Evolutionary conservation across 2,329 filamentous ascomycete genomes (phyloP).

Genomic region (Cryphonectria radicalis): DNA sequence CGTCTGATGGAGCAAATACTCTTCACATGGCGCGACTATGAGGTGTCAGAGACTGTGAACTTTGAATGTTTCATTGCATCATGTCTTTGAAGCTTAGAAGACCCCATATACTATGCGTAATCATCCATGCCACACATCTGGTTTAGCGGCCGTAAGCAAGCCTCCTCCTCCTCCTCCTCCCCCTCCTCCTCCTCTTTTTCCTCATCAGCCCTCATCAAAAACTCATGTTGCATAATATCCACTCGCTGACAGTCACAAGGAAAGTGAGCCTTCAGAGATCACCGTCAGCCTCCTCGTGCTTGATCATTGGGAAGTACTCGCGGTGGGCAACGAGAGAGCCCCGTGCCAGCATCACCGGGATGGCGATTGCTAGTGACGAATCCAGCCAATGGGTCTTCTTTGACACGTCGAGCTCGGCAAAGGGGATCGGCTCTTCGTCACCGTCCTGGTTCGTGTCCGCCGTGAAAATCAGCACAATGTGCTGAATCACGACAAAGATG

Average conservation of each 20-base stretch:
- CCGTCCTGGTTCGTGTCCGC: conserved; percentile 41
- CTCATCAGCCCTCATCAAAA: not conserved
- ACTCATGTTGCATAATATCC: not conserved
- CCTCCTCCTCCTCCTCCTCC: not conserved
- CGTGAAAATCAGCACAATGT: conserved; percentile 52
- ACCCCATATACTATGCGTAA: not conserved
- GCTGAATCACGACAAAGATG: conserved; percentile 52
- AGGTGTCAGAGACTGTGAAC: not conserved
- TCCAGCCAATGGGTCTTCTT: conserved; percentile 42
- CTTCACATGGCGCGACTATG: not conserved
- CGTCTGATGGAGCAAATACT: not conserved
- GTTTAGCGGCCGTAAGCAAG: not conserved
- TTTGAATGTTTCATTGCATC: not conserved
- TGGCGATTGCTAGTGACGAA: conserved; percentile 41
- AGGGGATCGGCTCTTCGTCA: conserved; percentile 31
- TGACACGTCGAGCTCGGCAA: conserved; percentile 40
- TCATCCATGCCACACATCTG: not conserved
- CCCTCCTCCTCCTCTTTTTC: not conserved
- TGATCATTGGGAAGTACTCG: conserved; percentile 17
- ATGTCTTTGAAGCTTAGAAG: not conserved
- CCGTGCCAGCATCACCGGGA: conserved; percentile 41
- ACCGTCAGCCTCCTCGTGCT: conserved; percentile 31
- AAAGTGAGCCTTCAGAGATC: conserved; percentile 30
- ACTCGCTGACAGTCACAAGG: too few species aligned
- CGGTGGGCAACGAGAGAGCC: conserved; percentile 33